Conservation (phyloP, 2,329 filamentous ascomycete genomes). For the Botryotinia convoluta region DNA sequence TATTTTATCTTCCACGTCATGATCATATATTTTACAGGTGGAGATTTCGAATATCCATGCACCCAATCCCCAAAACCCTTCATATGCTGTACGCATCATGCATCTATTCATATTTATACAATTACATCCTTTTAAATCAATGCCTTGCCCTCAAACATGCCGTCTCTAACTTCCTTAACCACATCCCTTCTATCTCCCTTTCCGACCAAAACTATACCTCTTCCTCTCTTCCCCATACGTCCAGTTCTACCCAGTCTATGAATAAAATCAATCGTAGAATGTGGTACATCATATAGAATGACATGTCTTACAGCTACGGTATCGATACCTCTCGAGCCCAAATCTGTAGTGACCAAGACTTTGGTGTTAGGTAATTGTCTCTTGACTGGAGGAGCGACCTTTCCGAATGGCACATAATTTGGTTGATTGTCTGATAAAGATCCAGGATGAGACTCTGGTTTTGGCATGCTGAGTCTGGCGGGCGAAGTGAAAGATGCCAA, state of each 20-base stretch:
- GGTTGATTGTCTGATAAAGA: conserved; percentile 42
- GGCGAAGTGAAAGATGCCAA: conserved; percentile 66
- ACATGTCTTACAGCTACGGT: conserved; percentile 89
- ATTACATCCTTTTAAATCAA: conserved; percentile 52
- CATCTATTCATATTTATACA: conserved; percentile 18
- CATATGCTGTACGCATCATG: neutral
- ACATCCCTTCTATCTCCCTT: conserved; percentile 87
- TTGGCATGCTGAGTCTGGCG: neutral
- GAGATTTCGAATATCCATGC: neutral
- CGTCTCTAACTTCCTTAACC: conserved; percentile 86
- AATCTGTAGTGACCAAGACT: conserved; percentile 90
- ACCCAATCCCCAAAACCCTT: neutral
- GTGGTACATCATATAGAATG: conserved; percentile 94
- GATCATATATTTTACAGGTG: neutral
- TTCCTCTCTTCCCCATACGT: conserved; percentile 84
- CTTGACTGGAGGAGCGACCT: conserved; percentile 31
- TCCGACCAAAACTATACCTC: conserved; percentile 86
- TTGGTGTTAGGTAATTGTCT: conserved; percentile 68
- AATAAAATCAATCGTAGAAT: conserved; percentile 97
- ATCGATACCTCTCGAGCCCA: conserved; percentile 91
- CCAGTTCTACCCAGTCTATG: conserved; percentile 90
- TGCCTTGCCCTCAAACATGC: conserved; percentile 79
- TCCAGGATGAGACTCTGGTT: conserved; percentile 38
- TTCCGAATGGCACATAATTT: conserved; percentile 36
- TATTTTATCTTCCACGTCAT: neutral